Base-by-base conservation (phyloP, 1,284 basidiomycete genomes). In the Naganishia cerealis region DNA sequence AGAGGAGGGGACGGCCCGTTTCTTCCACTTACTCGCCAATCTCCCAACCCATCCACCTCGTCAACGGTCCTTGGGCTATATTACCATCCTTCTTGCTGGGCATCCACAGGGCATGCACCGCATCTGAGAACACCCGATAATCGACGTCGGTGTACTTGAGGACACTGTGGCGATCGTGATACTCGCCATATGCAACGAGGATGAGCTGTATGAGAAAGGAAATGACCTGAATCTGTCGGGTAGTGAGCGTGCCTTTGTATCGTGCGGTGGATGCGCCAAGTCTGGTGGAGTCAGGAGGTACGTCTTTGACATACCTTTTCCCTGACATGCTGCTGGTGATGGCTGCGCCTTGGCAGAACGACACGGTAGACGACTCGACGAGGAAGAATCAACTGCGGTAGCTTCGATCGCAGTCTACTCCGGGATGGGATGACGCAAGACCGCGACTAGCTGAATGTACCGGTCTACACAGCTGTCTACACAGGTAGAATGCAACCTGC, bases 71-170 rank as follows among this genome's bases (percentile, higher is more conserved):
- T 72, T 84, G 82, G 9, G 90, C 90, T 36, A 73, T 72, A 73
- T 87, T 87, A 10, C 76, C 79, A 9, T 79, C 78, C 16, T 69
- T 57, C 18, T 53, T 52, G 42, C 57, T 73, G 68, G 9, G 79
- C 76, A 50, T 72, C 59, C 42, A 81, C 78, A 68, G 91, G 75
- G 90, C 93, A 26, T 82, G 82, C 3, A 92, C 87, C 4, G 94
- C 96, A 78, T 98, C 94, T 67, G 87, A 90, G 82, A 97, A 96
- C 71, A 99, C 95, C 52, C 88, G 86, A 80, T 98, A 99, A 82
- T 99, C 96, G 68, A 99, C 85, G 80, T 99, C 95, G 18, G 95
- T 99, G 79, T 98, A 99, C 77, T 94, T 94, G 39, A 98, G 86
- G n/a, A 87, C 77, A 1, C 89, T 90, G 71, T 83, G 87, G 3